Evolutionary conservation across 306 rosid genomes (phyloP).

Genomic region (Calophaca sinica): DNA sequence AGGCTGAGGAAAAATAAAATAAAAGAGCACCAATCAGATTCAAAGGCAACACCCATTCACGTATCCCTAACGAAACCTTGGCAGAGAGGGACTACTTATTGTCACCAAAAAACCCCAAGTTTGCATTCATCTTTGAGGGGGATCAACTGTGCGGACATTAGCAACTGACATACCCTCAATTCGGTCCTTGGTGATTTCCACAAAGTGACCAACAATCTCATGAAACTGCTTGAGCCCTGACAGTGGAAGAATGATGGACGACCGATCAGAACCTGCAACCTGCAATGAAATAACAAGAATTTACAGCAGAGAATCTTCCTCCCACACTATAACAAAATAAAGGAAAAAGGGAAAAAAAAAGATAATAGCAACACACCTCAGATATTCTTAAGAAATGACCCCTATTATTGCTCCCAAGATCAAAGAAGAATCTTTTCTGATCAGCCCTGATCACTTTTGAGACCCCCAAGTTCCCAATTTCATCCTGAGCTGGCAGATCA

Average conservation of each 20-base stretch:
- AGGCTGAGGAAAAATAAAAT: constrained; percentile 44
- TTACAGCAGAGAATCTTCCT: constrained; percentile 43
- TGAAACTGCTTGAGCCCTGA: constrained; percentile 98
- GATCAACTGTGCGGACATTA: constrained; percentile 93
- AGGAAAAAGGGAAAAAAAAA: constrained; percentile 18
- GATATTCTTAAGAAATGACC: constrained; percentile 99
- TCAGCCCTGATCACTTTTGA: constrained; percentile 98
- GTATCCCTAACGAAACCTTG: constrained; percentile 55
- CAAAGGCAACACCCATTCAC: constrained; percentile 60
- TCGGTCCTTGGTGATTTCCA: constrained; percentile 96
- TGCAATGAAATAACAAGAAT: constrained; percentile 55
- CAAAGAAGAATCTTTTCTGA: constrained; percentile 95
- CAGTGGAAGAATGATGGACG: constrained; percentile 97
- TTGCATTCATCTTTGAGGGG: constrained; percentile 82
- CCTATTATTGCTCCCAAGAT: constrained; percentile 96
- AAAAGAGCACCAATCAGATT: constrained; percentile 52
- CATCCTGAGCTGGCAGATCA: constrained; percentile 88
- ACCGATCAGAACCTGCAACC: constrained; percentile 99
- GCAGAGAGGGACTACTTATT: constrained; percentile 55
- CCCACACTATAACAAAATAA: constrained; percentile 16
- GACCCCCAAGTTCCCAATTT: constrained; percentile 83
- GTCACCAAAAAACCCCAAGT: constrained; percentile 51
- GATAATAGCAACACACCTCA: constrained; percentile 64
- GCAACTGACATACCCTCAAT: constrained; percentile 94
- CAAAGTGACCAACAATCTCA: constrained; percentile 98